Base-by-base conservation (phyloP, 2,329 filamentous ascomycete genomes). In the Penicillium sp. region DNA sequence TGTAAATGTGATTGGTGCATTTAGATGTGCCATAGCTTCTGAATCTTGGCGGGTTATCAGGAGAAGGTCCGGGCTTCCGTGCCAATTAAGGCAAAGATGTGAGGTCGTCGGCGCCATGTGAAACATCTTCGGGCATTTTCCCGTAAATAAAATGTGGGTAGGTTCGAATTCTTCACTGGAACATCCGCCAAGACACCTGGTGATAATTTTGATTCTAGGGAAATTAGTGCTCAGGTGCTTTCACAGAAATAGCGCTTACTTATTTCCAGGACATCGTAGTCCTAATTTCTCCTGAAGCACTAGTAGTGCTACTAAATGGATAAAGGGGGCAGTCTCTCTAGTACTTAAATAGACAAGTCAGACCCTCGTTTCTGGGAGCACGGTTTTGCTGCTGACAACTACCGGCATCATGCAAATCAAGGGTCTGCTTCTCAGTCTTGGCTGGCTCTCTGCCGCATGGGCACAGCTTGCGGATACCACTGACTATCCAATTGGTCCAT, bases 401-500 rank as follows among this genome's bases (percentile, higher is more conserved):
- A 42, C 37, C 24, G 31, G 33, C 55, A 57, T 33, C 5, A 55
- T 57, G 51, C 42, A 47, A 21, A 21, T 54, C 29, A 55, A 47
- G 29, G 27, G 5, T 5, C 46, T 57, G 31, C 29, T 57, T 13
- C 42, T 57, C 10, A 42, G 50, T 46, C 39, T 57, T n/a, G 52
- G 55, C 47, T 57, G 24, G 31, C 13, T 42, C 24, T 54, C 55
- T 24, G 31, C 42, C 19, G 47, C 51, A 2, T 48, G 27, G 39
- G 55, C 51, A 35, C 55, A 57, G 27, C 55, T 57, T 35, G 55
- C 55, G 4, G 52, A 55, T 48, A 57, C 55, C 16, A 22, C 47
- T 13, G 55, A 51, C 39, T 57, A 57, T 31, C 55, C 55, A 21
- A 49, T 53, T n/a, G 55, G 55, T 19, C 55, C 55, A 31, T 37